phyloP scores from a whole-genome alignment of 2,329 filamentous ascomycete genomes.

The Fusarium nurragi region DNA sequence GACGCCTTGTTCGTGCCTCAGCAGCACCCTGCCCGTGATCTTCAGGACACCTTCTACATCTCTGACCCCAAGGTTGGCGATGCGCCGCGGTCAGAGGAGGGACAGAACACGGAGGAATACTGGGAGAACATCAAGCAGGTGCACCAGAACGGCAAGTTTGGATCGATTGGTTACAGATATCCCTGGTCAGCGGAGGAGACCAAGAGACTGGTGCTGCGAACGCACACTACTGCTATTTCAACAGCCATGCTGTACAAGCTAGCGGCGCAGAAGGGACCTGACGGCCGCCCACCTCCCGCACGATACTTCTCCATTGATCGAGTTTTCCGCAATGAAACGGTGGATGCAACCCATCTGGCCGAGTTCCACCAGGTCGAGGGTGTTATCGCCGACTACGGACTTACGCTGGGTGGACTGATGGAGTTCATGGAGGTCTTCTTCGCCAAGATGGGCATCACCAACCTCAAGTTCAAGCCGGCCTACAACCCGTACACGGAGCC shows the following conservation, averaged over 20 bases:
- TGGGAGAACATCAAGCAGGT: constrained; percentile 88
- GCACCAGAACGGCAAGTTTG: constrained; percentile 90
- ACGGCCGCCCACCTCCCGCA: constrained; percentile 72
- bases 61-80: constrained; percentile 85
- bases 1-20: constrained; percentile 93
- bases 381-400: constrained; percentile 94
- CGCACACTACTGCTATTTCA: constrained; percentile 93
- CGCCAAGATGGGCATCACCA: constrained; percentile 87
- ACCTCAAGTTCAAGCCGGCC: constrained; percentile 94
- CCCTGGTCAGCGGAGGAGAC: constrained; percentile 91
- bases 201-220: constrained; percentile 86
- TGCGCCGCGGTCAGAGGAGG: constrained; percentile 66
- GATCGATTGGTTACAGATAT: constrained; percentile 96
- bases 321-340: constrained; percentile 97
- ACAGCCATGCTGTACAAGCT: constrained; percentile 92
- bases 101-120: constrained; percentile 81
- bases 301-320: constrained; percentile 98
- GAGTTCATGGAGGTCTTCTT: constrained; percentile 97
- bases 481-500: constrained; percentile 97
- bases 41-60: constrained; percentile 99
- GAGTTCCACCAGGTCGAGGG: constrained; percentile 99
- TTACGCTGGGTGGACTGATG: constrained; percentile 92
- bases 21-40: constrained; percentile 95
- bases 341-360: constrained; percentile 94
- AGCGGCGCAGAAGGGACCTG: constrained; percentile 80